phyloP scores from a whole-genome alignment of 78 protist species.

The Anaeramoeba flamelloides region DNA sequence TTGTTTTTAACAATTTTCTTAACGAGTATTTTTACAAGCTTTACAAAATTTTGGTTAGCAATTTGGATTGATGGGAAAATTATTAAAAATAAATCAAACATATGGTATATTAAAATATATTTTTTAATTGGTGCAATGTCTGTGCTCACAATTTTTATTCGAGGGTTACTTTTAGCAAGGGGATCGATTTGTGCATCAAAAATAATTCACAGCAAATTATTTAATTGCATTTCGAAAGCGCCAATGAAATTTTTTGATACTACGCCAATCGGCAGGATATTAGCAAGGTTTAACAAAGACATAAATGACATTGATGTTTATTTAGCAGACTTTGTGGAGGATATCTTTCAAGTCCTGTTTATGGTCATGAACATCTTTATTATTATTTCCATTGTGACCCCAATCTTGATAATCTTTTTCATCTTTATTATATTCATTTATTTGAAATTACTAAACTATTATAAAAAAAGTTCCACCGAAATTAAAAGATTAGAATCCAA shows the following conservation, averaged over 20 bases:
- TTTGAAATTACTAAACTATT: neutral
- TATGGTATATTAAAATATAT: neutral
- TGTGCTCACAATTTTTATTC: no score
- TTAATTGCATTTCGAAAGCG: neutral
- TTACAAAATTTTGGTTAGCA: no score
- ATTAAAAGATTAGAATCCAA: conserved; percentile 21
- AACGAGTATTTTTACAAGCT: no score
- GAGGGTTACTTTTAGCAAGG: neutral
- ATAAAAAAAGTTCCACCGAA: neutral
- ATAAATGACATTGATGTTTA: neutral
- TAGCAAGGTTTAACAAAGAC: conserved; percentile 73
- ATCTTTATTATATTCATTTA: neutral
- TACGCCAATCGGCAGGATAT: conserved; percentile 61
- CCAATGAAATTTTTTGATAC: neutral
- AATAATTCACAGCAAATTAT: neutral
- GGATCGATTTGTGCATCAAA: neutral
- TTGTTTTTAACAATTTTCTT: no score
- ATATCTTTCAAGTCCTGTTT: neutral
- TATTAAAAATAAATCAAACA: neutral
- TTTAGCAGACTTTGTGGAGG: neutral
- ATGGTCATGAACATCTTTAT: neutral
- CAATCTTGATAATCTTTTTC: neutral
- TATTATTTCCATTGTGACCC: no score
- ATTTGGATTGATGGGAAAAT: no score
- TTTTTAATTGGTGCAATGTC: neutral